Conservation (phyloP, 345 rosid genomes). For the Combretum micranthum region DNA sequence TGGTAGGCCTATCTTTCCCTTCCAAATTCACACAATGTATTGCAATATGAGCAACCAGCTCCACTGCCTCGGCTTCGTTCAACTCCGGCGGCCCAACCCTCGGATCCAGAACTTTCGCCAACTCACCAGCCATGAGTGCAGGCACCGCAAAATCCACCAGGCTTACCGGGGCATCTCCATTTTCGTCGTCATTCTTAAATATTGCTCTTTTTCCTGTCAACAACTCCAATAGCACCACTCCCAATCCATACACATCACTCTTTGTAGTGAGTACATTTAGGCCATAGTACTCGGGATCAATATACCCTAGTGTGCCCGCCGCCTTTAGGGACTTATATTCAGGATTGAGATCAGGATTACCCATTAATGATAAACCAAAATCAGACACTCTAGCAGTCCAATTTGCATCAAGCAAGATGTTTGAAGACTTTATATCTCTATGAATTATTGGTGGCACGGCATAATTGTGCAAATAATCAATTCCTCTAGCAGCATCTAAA, state of each 20-base stretch:
- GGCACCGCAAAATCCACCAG: constrained; percentile 70
- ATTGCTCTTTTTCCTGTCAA: constrained; percentile 72
- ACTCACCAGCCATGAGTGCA: constrained; percentile 32
- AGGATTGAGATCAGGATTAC: constrained; percentile 19
- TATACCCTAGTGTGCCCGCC: constrained; percentile 85
- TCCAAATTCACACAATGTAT: constrained; percentile 70
- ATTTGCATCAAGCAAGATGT: constrained; percentile 61
- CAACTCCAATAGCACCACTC: constrained; percentile 74
- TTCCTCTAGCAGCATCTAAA: constrained; percentile 79
- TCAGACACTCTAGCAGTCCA: constrained; percentile 87
- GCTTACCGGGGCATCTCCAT: constrained; percentile 38
- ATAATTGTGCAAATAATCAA: constrained; percentile 76
- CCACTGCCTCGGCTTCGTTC: constrained; percentile 75
- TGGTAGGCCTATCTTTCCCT: constrained; percentile 64
- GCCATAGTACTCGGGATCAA: constrained; percentile 93
- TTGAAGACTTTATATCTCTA: constrained; percentile 81
- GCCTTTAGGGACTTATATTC: constrained; percentile 52
- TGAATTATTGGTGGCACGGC: constrained; percentile 86
- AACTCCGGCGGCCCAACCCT: constrained; percentile 50
- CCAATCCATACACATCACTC: constrained; percentile 87
- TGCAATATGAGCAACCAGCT: constrained; percentile 70
- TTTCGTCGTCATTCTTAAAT: constrained; percentile 30
- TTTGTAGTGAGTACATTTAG: constrained; percentile 67
- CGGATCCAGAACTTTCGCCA: constrained; percentile 45
- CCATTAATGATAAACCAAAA: constrained; percentile 73